These are phyloP conservation scores for Candida pseudoviswanathii DNA, from an alignment of 1,139 yeast species.

Conservation along the genomic window DNA sequence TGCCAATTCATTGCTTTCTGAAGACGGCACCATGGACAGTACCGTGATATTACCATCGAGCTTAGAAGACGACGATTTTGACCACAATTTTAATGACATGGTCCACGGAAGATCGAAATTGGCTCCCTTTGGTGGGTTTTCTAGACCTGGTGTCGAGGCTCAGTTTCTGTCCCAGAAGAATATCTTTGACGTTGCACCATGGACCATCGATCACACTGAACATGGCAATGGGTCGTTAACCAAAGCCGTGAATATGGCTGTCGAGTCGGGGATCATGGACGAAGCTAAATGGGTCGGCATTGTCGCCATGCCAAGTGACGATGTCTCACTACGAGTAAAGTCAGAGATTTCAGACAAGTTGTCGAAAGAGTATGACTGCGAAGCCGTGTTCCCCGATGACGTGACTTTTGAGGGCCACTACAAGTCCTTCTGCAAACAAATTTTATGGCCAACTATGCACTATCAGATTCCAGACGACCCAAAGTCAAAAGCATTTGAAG, in stretches of 20 bases:
- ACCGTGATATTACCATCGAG: slow-evolving; percentile 11
- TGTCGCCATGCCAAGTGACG: slow-evolving; percentile 87
- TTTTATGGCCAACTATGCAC: slow-evolving; percentile 95
- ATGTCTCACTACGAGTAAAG: slow-evolving; percentile 59
- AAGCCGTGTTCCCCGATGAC: slow-evolving; percentile 75
- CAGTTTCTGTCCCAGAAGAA: slow-evolving; percentile 48
- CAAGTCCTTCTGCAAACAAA: slow-evolving; percentile 86
- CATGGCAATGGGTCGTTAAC: slow-evolving; percentile 88
- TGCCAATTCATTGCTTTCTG: slow-evolving; percentile 34
- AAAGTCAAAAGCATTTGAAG: slow-evolving; percentile 91
- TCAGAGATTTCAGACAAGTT: slow-evolving; percentile 49
- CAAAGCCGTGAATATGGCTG: slow-evolving; percentile 78
- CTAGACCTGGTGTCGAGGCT: slow-evolving; percentile 53
- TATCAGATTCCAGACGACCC: slow-evolving; percentile 97
- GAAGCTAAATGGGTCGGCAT: slow-evolving; percentile 83
- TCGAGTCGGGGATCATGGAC: slow-evolving; percentile 46
- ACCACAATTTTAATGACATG: slow-evolving; percentile 30
- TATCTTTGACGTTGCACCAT: slow-evolving; percentile 71
- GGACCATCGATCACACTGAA: slow-evolving; percentile 69
- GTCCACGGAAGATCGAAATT: slow-evolving; percentile 37
- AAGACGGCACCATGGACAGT: slow-evolving; percentile 15
- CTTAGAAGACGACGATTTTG: slow-evolving; percentile 24
- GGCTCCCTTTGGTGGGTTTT: slow-evolving; percentile 80
- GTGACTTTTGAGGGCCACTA: slow-evolving; percentile 86
- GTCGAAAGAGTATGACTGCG: slow-evolving; percentile 52